Evolutionary conservation across 768 basidiomycete genomes (phyloP).

Genomic region (Phanerodontia chrysosporium): DNA sequence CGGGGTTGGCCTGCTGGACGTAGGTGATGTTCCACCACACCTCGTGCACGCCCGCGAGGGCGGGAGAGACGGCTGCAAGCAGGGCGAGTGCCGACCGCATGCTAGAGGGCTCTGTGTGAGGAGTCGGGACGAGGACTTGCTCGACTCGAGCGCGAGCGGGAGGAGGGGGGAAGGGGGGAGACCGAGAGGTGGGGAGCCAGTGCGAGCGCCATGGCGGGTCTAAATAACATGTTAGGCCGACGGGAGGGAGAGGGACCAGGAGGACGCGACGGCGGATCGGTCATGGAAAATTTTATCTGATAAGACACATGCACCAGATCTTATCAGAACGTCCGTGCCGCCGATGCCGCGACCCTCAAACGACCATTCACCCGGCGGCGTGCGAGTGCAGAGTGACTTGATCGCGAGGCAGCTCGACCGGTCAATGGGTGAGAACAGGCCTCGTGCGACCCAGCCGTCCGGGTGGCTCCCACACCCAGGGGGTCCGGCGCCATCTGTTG

Average conservation of each 20-base stretch:
- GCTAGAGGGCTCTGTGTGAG: not conserved
- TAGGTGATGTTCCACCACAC: slow-evolving; percentile 92
- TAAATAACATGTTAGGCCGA: slow-evolving; percentile 5
- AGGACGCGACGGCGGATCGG: slow-evolving; percentile 11
- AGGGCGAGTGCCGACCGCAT: slow-evolving; percentile 24
- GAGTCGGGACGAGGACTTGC: slow-evolving; percentile 2
- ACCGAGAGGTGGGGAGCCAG: not conserved
- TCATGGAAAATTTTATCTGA: slow-evolving; percentile 19
- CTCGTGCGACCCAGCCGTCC: not conserved
- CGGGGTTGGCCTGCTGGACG: slow-evolving; percentile 74
- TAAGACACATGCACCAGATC: slow-evolving; percentile 9
- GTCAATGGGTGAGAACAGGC: not conserved
- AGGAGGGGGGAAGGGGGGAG: slow-evolving; percentile 2
- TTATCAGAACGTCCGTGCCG: not conserved
- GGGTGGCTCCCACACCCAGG: not conserved
- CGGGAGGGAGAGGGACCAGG: not conserved
- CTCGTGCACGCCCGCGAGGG: slow-evolving; percentile 65
- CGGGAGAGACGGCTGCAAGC: slow-evolving; percentile 32
- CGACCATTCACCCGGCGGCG: slow-evolving; percentile 4
- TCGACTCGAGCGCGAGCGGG: slow-evolving; percentile 6
- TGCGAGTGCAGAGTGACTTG: not conserved
- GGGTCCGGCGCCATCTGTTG: not conserved
- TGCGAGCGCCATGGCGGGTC: slow-evolving; percentile 8
- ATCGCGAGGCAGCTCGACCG: not conserved
- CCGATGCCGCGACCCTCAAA: not conserved